These are phyloP conservation scores for Plantago ovata DNA, from an alignment of 257 asterid species.

Conservation along the genomic window DNA sequence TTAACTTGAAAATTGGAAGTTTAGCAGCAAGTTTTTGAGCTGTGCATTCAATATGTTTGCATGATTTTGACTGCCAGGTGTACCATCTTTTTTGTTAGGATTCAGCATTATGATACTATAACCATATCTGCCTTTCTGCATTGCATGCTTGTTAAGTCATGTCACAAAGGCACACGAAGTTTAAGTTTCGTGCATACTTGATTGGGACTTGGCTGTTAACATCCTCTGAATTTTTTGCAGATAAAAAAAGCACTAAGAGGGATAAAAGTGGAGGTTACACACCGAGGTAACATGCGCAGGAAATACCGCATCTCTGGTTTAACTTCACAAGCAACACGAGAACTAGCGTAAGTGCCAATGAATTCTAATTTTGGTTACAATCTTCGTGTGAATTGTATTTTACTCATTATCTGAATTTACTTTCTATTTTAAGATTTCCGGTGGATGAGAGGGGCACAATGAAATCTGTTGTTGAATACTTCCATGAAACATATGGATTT, in stretches of 20 bases:
- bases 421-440: conserved; percentile 51
- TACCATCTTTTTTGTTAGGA: neutral
- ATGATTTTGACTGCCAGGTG: neutral
- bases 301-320: conserved; percentile 49
- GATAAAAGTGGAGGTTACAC: conserved; percentile 60
- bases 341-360: conserved; percentile 35
- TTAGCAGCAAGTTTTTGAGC: conserved; percentile 2
- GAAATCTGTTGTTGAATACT: conserved; percentile 82
- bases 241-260: conserved; percentile 62
- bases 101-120: neutral
- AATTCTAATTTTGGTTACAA: no score
- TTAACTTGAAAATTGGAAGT: neutral
- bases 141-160: conserved; percentile 1
- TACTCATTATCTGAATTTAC: no score
- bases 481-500: conserved; percentile 77
- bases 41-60: neutral
- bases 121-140: neutral
- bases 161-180: neutral
- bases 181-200: neutral
- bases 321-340: conserved; percentile 54
- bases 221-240: conserved; percentile 19
- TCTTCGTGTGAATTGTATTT: no score
- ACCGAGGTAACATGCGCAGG: conserved; percentile 50
- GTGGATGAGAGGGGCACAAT: conserved; percentile 85
- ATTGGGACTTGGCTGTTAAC: neutral